Conservation (phyloP, 441 rosid genomes). For the Mallotus japonicus region DNA sequence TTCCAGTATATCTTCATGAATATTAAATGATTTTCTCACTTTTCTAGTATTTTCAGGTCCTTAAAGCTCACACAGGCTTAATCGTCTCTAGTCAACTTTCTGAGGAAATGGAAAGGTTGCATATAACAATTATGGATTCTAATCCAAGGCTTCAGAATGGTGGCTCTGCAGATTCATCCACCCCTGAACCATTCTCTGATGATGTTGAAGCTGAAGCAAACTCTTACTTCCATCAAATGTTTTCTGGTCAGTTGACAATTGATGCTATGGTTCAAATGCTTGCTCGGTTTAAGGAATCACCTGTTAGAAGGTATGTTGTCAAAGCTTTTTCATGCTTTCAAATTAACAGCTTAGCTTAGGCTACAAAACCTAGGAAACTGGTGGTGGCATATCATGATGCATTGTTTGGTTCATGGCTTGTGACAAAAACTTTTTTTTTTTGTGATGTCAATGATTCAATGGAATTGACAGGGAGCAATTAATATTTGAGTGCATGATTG, state of each 20-base stretch:
- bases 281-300: slow-evolving; percentile 86
- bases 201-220: slow-evolving; percentile 96
- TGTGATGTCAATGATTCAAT: slow-evolving; percentile 7
- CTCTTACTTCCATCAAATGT: slow-evolving; percentile 94
- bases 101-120: slow-evolving; percentile 77
- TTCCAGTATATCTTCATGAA: background rate
- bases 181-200: slow-evolving; percentile 72
- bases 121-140: slow-evolving; percentile 48
- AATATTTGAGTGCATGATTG: slow-evolving; percentile 97
- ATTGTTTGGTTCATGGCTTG: background rate
- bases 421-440: background rate
- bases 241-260: slow-evolving; percentile 76
- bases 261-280: slow-evolving; percentile 98
- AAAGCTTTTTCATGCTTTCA: slow-evolving; percentile 1
- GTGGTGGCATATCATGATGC: background rate
- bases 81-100: slow-evolving; percentile 54
- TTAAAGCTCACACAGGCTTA: slow-evolving; percentile 56
- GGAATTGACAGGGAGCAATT: slow-evolving; percentile 72
- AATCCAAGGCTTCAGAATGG: slow-evolving; percentile 73
- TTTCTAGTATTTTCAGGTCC: slow-evolving; percentile 46
- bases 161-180: slow-evolving; percentile 60
- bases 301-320: slow-evolving; percentile 58
- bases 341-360: background rate
- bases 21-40: background rate
- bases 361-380: background rate